Conservation (phyloP, 495 filamentous ascomycete genomes). For the Sordaria brevicollis region DNA sequence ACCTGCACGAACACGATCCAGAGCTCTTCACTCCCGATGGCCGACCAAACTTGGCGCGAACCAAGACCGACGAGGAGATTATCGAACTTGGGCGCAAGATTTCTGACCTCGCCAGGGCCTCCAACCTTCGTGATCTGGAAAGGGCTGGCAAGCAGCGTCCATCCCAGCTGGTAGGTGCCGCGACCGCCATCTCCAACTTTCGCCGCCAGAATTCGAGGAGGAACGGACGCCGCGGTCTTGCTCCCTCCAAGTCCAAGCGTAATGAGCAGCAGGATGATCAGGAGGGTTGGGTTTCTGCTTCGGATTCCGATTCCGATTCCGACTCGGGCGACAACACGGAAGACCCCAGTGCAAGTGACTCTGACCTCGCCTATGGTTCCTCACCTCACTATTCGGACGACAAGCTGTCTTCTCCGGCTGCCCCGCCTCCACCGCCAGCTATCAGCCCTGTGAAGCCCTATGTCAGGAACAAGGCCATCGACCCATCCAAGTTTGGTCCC, state of each 20-base stretch:
- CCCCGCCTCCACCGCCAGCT: neutral
- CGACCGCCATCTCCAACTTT: conserved; percentile 25
- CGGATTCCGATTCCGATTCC: conserved; percentile 31
- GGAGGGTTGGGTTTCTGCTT: conserved; percentile 36
- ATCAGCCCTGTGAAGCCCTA: neutral
- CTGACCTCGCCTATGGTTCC: conserved; percentile 38
- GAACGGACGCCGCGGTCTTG: conserved; percentile 19
- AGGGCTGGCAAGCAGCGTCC: conserved; percentile 28
- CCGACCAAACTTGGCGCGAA: conserved; percentile 16
- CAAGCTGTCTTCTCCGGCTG: conserved; percentile 8
- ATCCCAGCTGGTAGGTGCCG: conserved; percentile 26
- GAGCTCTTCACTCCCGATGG: conserved; percentile 17
- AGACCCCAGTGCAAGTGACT: conserved; percentile 18
- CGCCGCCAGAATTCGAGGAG: conserved; percentile 23
- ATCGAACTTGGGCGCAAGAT: conserved; percentile 35
- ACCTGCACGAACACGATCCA: conserved; percentile 9
- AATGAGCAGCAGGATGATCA: conserved; percentile 23
- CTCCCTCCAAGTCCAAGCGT: conserved; percentile 25
- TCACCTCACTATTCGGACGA: conserved; percentile 19
- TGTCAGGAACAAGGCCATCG: conserved; percentile 38
- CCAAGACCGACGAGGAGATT: conserved; percentile 40
- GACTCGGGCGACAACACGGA: conserved; percentile 22
- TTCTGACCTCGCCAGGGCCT: conserved; percentile 31
- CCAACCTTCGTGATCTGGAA: conserved; percentile 32
- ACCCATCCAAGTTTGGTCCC: conserved; percentile 43